Evolutionary conservation across 2,329 filamentous ascomycete species (phyloP).

Genomic region (Talaromyces rugulosus): DNA sequence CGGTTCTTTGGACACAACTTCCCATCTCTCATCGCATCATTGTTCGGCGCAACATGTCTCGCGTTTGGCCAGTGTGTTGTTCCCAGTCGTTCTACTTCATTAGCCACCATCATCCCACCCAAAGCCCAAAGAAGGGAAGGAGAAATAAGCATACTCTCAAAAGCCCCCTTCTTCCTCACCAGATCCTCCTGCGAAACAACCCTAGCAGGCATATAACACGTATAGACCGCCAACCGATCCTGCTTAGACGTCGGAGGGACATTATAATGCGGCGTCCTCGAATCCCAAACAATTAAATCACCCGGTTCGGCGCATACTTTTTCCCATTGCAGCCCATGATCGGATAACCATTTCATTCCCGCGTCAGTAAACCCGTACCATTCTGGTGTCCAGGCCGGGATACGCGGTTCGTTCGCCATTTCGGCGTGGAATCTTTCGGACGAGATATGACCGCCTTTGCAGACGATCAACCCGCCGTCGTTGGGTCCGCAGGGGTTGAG

Average conservation of each 20-base stretch:
- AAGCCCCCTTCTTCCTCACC: constrained; percentile 30
- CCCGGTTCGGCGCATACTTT: constrained; percentile 42
- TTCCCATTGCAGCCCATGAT: constrained; percentile 32
- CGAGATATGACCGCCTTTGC: constrained; percentile 36
- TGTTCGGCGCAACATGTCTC: background rate
- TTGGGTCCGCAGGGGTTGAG: constrained; percentile 38
- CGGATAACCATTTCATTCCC: constrained; percentile 41
- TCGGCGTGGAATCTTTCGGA: constrained; percentile 40
- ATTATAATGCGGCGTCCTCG: constrained; percentile 45
- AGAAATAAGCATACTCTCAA: too few species aligned
- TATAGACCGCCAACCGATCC: constrained; percentile 34
- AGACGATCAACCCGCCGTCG: constrained; percentile 43
- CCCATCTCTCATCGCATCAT: background rate
- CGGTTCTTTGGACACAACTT: constrained; percentile 33
- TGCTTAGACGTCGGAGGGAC: constrained; percentile 30
- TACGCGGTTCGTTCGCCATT: constrained; percentile 12
- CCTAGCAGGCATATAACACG: constrained; percentile 30
- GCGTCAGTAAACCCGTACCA: constrained; percentile 41
- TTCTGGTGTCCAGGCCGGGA: constrained; percentile 20
- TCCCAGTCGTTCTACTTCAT: constrained; percentile 17
- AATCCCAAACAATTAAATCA: constrained; percentile 46
- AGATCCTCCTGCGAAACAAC: constrained; percentile 33
- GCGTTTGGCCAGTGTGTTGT: constrained; percentile 9
- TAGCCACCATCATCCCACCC: too few species aligned
- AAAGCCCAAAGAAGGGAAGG: too few species aligned